Evolutionary conservation across 208 protist species (phyloP).

Genomic region (Novymonas esmeraldas): DNA sequence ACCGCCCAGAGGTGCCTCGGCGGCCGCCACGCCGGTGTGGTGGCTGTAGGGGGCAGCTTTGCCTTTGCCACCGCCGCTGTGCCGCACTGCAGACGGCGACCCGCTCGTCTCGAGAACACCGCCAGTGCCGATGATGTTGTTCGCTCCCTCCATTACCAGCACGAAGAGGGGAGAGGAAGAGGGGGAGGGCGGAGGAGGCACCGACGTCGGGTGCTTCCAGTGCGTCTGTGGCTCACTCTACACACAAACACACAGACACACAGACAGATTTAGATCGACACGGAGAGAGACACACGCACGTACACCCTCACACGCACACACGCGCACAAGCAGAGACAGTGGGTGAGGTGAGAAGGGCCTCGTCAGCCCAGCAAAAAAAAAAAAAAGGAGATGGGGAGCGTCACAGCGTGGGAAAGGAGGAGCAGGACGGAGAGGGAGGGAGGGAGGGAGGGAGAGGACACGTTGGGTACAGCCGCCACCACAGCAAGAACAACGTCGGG

Average conservation of each 20-base stretch:
- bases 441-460: conserved; percentile 13
- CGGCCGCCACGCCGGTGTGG: neutral
- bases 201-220: neutral
- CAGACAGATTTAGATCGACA: neutral
- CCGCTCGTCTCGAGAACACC: neutral
- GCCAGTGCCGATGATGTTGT: neutral
- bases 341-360: neutral
- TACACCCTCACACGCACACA: neutral
- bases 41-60: neutral
- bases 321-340: neutral
- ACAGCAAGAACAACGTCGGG: no score
- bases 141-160: neutral
- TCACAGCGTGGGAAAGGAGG: neutral
- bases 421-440: conserved; percentile 4
- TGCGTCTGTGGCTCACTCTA: no score
- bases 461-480: no score
- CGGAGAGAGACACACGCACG: conserved; percentile 1
- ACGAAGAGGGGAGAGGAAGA: neutral
- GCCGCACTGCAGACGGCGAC: neutral
- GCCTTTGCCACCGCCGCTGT: neutral
- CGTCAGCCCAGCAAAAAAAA: neutral
- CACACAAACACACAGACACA: neutral
- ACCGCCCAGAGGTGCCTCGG: neutral
- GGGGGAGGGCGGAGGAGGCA: neutral
- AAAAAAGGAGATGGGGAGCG: neutral